Percentiles rank a stretch among this genome's conserved stretches.
phyloP scores from a whole-genome alignment of 2,329 filamentous ascomycete genomes.

The Sphaerulina musiva region DNA sequence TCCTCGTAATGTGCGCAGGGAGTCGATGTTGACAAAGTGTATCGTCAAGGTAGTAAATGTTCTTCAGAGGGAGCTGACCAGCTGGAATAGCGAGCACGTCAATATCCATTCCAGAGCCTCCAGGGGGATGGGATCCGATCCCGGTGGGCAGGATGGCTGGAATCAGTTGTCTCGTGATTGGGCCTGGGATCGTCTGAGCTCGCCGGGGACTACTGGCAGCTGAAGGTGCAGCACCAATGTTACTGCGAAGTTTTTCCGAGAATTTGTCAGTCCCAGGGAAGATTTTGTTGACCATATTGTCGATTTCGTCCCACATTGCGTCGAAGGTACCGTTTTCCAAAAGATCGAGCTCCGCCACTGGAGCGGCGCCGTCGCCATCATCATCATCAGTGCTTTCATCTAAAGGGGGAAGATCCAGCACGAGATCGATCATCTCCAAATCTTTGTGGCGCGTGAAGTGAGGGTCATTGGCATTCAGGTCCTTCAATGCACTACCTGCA shows the following conservation, averaged over 20 bases:
- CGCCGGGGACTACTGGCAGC: no score
- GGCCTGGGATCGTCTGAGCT: not conserved
- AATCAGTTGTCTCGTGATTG: constrained; percentile 36
- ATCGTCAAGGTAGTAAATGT: constrained; percentile 61
- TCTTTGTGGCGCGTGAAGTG: constrained; percentile 77
- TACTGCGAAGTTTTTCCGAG: constrained; percentile 13
- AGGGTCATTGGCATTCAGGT: constrained; percentile 71
- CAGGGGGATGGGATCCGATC: constrained; percentile 62
- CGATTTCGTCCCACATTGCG: constrained; percentile 47
- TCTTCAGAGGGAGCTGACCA: constrained; percentile 39
- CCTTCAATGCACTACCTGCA: constrained; percentile 58
- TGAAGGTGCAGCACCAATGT: no score
- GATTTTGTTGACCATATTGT: constrained; percentile 25
- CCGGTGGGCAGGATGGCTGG: constrained; percentile 52
- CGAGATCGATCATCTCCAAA: constrained; percentile 63
- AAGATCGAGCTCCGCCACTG: constrained; percentile 11
- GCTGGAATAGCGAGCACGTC: constrained; percentile 32
- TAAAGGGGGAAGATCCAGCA: constrained; percentile 48
- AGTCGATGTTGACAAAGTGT: constrained; percentile 57
- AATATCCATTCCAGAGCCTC: constrained; percentile 33
- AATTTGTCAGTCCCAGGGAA: constrained; percentile 10
- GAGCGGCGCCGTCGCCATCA: not conserved
- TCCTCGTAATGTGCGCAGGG: constrained; percentile 45
- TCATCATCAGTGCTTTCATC: not conserved
- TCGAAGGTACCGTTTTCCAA: constrained; percentile 35